These are phyloP conservation scores for Naematelia encephala DNA, from an alignment of 768 basidiomycete species.

Conservation along the genomic window DNA sequence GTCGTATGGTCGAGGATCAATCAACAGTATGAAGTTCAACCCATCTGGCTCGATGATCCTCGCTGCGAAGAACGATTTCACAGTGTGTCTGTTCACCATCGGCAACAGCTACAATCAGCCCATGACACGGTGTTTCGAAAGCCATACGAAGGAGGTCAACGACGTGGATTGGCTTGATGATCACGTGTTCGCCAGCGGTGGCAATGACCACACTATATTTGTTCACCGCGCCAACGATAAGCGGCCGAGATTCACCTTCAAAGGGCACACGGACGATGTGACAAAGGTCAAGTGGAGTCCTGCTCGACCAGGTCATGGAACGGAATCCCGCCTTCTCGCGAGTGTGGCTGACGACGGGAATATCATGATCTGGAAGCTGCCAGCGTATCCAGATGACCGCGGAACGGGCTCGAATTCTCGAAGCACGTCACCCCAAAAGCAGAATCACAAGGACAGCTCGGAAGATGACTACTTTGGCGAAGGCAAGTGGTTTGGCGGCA, in stretches of 20 bases:
- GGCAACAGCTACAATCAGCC: constrained; percentile 19
- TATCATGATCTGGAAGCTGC: constrained; percentile 42
- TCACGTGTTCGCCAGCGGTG: constrained; percentile 46
- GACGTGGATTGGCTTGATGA: constrained; percentile 49
- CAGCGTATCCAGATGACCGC: constrained; percentile 27
- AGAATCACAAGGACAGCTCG: constrained; percentile 4
- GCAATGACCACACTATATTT: constrained; percentile 45
- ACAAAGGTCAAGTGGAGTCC: constrained; percentile 39
- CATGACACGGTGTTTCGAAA: constrained; percentile 21
- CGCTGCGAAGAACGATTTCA: constrained; percentile 37
- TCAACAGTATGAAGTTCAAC: constrained; percentile 42
- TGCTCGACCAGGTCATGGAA: not conserved
- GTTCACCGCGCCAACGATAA: constrained; percentile 32
- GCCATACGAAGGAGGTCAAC: constrained; percentile 46
- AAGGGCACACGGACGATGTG: constrained; percentile 46
- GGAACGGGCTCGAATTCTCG: constrained; percentile 12
- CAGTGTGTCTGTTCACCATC: constrained; percentile 24
- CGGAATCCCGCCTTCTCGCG: constrained; percentile 31
- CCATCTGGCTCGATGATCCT: constrained; percentile 32
- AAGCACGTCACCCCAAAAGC: constrained; percentile 4
- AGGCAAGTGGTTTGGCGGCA: constrained; percentile 16
- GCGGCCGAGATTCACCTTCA: constrained; percentile 37
- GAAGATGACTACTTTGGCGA: constrained; percentile 36
- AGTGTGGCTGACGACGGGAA: constrained; percentile 46
- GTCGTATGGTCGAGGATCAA: constrained; percentile 41